Evolutionary conservation across 176 grass and related monocot genomes (phyloP).

Genomic region (Musa schizocarpa): DNA sequence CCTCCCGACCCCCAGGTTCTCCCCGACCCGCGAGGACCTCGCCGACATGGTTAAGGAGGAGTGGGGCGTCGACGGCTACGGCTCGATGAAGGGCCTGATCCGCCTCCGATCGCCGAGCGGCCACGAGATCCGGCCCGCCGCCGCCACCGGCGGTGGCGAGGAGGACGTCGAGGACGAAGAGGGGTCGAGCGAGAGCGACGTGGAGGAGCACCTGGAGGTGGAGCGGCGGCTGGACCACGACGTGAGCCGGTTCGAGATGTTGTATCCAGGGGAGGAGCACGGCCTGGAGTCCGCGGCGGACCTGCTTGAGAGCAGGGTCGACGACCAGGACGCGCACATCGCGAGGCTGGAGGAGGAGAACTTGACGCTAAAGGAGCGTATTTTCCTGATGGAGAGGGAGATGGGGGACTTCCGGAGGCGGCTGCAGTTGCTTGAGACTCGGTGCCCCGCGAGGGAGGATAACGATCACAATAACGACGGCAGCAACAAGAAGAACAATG

Average conservation of each 20-base stretch:
- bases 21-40: conserved; percentile 70
- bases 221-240: conserved; percentile 87
- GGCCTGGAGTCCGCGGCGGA: conserved; percentile 15
- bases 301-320: conserved; percentile 26
- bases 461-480: not conserved
- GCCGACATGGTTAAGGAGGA: conserved; percentile 78
- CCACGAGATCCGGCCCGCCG: conserved; percentile 4
- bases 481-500: not conserved
- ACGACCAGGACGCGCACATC: conserved; percentile 44
- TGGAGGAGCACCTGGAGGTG: conserved; percentile 86
- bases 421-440: conserved; percentile 33
- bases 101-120: conserved; percentile 41
- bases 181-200: conserved; percentile 69
- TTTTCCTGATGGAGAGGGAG: conserved; percentile 86
- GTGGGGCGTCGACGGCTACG: conserved; percentile 92
- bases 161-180: conserved; percentile 31
- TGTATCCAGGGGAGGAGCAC: conserved; percentile 35
- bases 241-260: conserved; percentile 91
- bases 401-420: conserved; percentile 59
- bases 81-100: conserved; percentile 94
- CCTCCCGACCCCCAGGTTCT: conserved; percentile 68
- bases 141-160: conserved; percentile 7
- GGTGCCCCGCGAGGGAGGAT: not conserved
- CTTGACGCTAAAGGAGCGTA: conserved; percentile 71
- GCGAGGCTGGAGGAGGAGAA: conserved; percentile 80